Base-by-base conservation (phyloP, 495 filamentous ascomycete species). In the Stereocaulon alpinum region DNA sequence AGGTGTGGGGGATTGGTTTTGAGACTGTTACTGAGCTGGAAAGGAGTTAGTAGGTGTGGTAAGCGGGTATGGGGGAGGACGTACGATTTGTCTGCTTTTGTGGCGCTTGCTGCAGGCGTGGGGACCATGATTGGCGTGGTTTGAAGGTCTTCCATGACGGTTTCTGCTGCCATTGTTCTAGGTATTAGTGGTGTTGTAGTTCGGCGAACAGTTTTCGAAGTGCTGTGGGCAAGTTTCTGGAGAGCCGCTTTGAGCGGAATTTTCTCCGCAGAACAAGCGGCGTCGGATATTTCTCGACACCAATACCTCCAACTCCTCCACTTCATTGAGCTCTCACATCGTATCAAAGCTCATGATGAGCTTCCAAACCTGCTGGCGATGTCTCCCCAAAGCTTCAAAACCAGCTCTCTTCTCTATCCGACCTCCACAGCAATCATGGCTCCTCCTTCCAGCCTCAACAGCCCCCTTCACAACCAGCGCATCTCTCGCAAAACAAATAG, bases 1-100 rank as follows among this genome's bases (percentile, higher is more conserved):
- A 95, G 68, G 85, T 89, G 77, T 92, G 92, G 44, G 89, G 91
- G 1, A 83, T 94, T 0, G 89, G 87, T 70, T 91, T 91, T 30
- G 82, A 75, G 71, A 91, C 86, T 10, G 78, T 84, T 59, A 91
- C 79, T 24, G 76, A 71, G 34, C 78, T 80, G 61, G 40, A 44
- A 40, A 34, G n/a, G 22, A 41, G 37, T 12, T 37, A 29, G 37
- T 56, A 12, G 53, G 45, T 14, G 50, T 7, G 30, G 14, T 37
- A 0, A 40, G 34, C 22, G 22, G 54, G 9, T 2, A 27, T 20
- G 30, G 40, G 40, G 37, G 17, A 15, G 24, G 45, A 17, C 44
- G 29, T 44, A 61, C 42, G 54, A 47, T 32, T 55, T 52, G 37
- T 37, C 29, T 47, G 18, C 34, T 15, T 59, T 10, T 2, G 61